These are phyloP conservation scores for Aspergillus fumigatus DNA, from an alignment of 2,329 filamentous ascomycete species.

Conservation along the genomic window DNA sequence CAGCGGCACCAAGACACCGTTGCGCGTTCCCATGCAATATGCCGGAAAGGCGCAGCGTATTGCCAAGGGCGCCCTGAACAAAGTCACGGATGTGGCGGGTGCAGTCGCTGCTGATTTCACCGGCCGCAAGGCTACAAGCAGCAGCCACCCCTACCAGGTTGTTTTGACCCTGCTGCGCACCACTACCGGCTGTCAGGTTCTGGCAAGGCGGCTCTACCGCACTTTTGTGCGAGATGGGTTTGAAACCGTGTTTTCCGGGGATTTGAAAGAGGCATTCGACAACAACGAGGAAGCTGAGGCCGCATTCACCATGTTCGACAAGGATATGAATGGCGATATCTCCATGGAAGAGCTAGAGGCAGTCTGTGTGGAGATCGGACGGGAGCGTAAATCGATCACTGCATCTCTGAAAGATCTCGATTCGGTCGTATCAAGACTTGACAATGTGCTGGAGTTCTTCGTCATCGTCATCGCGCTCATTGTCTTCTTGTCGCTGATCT, in stretches of 20 bases:
- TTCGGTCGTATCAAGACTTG: conserved; percentile 84
- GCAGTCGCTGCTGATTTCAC: conserved; percentile 90
- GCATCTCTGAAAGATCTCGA: conserved; percentile 93
- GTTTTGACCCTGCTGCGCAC: conserved; percentile 71
- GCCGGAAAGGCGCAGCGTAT: conserved; percentile 67
- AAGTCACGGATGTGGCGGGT: conserved; percentile 79
- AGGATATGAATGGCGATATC: conserved; percentile 93
- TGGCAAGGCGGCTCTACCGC: conserved; percentile 83
- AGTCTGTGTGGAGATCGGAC: conserved; percentile 88
- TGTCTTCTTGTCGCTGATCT: conserved; percentile 85
- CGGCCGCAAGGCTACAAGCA: conserved; percentile 62
- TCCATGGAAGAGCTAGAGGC: conserved; percentile 92
- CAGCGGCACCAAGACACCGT: conserved; percentile 68
- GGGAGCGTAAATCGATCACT: conserved; percentile 92
- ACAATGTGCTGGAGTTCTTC: conserved; percentile 83
- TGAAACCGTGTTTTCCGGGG: conserved; percentile 72
- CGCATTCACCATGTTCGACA: conserved; percentile 90
- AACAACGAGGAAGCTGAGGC: conserved; percentile 81
- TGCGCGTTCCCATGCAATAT: conserved; percentile 65
- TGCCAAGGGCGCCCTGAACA: conserved; percentile 69
- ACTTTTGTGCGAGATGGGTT: conserved; percentile 72
- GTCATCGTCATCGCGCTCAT: conserved; percentile 75
- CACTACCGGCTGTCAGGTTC: conserved; percentile 70
- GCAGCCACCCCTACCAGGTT: conserved; percentile 78
- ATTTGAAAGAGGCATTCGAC: conserved; percentile 73